Evolutionary conservation across 2,329 filamentous ascomycete genomes (phyloP).

Genomic region (Periglandula ipomoeae): DNA sequence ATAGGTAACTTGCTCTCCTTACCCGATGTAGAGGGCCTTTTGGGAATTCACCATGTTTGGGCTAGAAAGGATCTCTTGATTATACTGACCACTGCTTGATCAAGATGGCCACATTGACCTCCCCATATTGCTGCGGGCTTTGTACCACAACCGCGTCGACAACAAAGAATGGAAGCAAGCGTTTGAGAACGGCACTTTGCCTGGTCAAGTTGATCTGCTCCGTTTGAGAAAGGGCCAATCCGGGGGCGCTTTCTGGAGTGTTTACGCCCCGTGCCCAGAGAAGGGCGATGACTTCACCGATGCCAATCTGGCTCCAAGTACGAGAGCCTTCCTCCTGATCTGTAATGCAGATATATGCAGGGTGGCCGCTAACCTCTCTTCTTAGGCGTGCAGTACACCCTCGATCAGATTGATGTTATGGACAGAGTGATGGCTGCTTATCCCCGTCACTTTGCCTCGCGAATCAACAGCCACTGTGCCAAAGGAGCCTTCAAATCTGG

Average conservation of each 20-base stretch:
- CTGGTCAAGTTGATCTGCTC: conserved; percentile 69
- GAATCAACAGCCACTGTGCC: conserved; percentile 51
- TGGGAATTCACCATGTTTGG: too few relatives aligned
- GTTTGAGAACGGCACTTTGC: conserved; percentile 62
- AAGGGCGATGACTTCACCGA: conserved; percentile 67
- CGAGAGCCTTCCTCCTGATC: conserved; percentile 16
- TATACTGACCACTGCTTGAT: too few relatives aligned
- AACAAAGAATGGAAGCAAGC: conserved; percentile 59
- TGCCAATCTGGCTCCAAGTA: conserved; percentile 59
- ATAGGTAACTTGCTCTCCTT: conserved; percentile 32
- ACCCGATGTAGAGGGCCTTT: too few relatives aligned
- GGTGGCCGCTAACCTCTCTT: too few relatives aligned
- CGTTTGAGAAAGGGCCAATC: conserved; percentile 61
- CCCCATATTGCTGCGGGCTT: conserved; percentile 57
- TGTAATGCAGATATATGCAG: too few relatives aligned
- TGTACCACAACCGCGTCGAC: conserved; percentile 73
- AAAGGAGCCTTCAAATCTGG: conserved; percentile 50
- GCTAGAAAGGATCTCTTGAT: too few relatives aligned
- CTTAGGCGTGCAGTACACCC: too few relatives aligned
- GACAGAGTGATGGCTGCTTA: conserved; percentile 53
- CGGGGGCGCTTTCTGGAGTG: conserved; percentile 90
- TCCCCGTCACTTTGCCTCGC: conserved; percentile 48
- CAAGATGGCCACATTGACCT: conserved; percentile 87
- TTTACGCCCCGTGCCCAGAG: conserved; percentile 67
- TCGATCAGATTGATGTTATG: conserved; percentile 70